Evolutionary conservation across 805 yeast genomes (phyloP), one percentile per base, ranked within the genome.

Genomic region (Yamadazyma insecticola): DNA sequence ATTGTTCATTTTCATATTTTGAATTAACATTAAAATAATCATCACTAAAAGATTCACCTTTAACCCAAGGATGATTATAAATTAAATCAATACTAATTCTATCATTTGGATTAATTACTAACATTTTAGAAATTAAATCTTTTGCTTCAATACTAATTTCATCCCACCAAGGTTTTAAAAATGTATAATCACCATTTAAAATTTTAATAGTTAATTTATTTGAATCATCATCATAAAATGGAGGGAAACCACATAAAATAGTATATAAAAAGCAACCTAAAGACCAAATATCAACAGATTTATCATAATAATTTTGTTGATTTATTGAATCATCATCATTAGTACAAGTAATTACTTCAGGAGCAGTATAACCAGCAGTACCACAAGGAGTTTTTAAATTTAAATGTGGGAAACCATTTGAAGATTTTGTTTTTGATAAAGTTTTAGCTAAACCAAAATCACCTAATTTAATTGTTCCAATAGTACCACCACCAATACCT

Each of bases 131-230:
- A 10, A 84, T 84, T 45, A 84, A 70, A 44, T 72, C 71, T 48
- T 82, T 84, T 16, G 88, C 89, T 22, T 78, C 86, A 23, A 52
- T 57, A 30, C 81, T 70, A 21, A 84, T 80, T 51, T 84, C 94
- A 55, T 83, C 92, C 86, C 92, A 84, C 95, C 95, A 84, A 2
- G 95, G 95, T 37, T 72, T 61, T 32, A 84, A 61, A 51, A 82
- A 84, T n/a, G 75, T 72, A 54, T 72, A 84, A 35, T 82, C 79
- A 21, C 92, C 94, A 28, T 66, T 67, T 9, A 82, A 66, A 19
- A 82, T 85, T 51, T 83, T 84, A 33, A 70, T 69, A 4, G 88
- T 78, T 27, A 84, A 61, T 29, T 64, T 67, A 40, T 67, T 67
- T 3, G 77, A 68, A 46, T 81, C 80, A 39, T 79, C 83, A 44